Conservation (phyloP, 257 asterid species). For the Solanum habrochaites region DNA sequence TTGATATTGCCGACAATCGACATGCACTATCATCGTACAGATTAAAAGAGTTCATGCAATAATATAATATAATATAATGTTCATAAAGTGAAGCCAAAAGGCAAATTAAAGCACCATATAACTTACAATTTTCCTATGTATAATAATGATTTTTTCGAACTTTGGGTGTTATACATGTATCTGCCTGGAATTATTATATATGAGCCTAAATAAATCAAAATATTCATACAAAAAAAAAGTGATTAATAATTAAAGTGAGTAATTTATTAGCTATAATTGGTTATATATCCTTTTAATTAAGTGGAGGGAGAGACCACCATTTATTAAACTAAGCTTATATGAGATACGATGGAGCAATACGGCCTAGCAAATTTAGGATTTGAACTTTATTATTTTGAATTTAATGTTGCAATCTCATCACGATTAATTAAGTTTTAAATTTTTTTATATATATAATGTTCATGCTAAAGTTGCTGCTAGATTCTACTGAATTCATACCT, state of each 20-base stretch:
- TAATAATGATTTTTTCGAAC: neutral
- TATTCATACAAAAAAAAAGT: conserved; percentile 8
- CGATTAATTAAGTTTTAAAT: neutral
- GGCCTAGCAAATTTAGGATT: neutral
- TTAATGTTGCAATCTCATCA: neutral
- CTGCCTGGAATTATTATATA: neutral
- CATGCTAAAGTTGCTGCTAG: neutral
- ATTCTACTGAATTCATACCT: neutral
- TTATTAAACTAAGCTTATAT: neutral
- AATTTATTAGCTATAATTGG: neutral
- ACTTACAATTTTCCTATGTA: conserved; percentile 6
- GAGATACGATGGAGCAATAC: neutral
- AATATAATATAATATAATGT: neutral
- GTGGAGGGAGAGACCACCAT: neutral
- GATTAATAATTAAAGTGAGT: conserved; percentile 3
- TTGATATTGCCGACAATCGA: neutral
- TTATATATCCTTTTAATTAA: neutral
- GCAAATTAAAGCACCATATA: neutral
- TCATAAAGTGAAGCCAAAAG: conserved; percentile 11
- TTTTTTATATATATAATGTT: neutral
- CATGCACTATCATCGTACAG: neutral
- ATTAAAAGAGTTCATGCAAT: conserved; percentile 2
- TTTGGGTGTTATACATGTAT: neutral
- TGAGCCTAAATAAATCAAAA: conserved; percentile 1
- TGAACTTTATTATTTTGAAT: neutral